Percentiles rank a stretch among this genome's conserved stretches.
Evolutionary conservation across 179 eudicot genomes (phyloP).

Genomic region (Carnegiea gigantea): DNA sequence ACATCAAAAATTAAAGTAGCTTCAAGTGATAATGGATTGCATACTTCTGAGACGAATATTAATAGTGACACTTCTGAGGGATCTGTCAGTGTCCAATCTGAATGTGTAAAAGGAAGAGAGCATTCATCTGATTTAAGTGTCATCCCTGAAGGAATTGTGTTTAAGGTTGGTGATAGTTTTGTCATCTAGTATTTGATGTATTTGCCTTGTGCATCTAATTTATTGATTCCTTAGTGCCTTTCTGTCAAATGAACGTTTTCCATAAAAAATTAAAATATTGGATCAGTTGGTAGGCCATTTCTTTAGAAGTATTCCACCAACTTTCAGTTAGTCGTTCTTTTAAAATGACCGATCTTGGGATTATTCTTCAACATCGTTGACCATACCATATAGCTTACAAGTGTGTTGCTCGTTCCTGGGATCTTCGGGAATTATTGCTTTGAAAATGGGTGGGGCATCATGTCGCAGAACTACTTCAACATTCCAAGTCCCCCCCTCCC

Average conservation of each 20-base stretch:
- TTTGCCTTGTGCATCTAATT: background rate
- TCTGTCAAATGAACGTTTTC: background rate
- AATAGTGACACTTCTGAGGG: constrained; percentile 34
- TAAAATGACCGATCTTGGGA: background rate
- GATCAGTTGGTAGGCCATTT: background rate
- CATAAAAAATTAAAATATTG: background rate
- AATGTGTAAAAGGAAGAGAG: constrained; percentile 34
- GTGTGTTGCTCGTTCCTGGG: background rate
- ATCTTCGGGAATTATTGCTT: background rate
- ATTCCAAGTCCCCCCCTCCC: no score
- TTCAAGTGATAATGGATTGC: constrained; percentile 33
- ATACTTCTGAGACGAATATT: constrained; percentile 33
- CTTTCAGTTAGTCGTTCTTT: background rate
- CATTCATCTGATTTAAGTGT: constrained; percentile 34
- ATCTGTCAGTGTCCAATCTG: constrained; percentile 34
- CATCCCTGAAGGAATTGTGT: constrained; percentile 48
- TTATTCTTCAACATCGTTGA: background rate
- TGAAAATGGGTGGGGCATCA: no score
- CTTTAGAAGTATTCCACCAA: background rate
- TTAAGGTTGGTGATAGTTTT: constrained; percentile 50
- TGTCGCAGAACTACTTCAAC: no score
- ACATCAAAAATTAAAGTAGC: constrained; percentile 26
- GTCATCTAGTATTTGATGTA: background rate
- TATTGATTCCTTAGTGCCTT: background rate
- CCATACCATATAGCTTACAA: background rate